A percentile compares a stretch with the other conserved stretches of the same genome.
Evolutionary conservation across 352 stramenopile species (phyloP).

Genomic region (Phytopythium sindhum): DNA sequence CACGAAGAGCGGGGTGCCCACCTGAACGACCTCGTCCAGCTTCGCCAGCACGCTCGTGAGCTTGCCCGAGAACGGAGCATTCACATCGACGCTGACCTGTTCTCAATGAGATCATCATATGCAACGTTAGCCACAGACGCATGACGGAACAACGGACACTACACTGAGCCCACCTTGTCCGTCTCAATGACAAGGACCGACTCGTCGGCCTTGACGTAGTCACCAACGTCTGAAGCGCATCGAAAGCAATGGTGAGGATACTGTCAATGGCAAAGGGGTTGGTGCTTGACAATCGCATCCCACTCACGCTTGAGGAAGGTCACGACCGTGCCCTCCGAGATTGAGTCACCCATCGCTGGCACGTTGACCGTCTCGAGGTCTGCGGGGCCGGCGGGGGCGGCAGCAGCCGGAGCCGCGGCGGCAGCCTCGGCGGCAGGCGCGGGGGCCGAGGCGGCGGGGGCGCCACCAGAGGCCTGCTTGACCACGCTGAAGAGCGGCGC

Average conservation of each 20-base stretch:
- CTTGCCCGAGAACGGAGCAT: constrained; percentile 87
- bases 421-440: constrained; percentile 10
- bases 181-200: constrained; percentile 97
- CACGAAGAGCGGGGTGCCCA: constrained; percentile 90
- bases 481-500: constrained; percentile 83
- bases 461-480: constrained; percentile 33
- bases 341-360: constrained; percentile 93
- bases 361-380: constrained; percentile 81
- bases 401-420: constrained; percentile 13
- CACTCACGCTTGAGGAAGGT: constrained; percentile 77
- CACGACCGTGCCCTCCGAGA: constrained; percentile 97
- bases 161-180: constrained; percentile 90
- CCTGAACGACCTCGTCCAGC: constrained; percentile 95
- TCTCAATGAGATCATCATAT: neutral
- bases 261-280: neutral
- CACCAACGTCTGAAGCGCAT: constrained; percentile 77
- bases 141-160: neutral
- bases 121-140: neutral
- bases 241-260: neutral
- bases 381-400: constrained; percentile 17
- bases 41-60: constrained; percentile 93
- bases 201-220: constrained; percentile 95
- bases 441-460: constrained; percentile 12
- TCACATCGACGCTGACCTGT: constrained; percentile 89
- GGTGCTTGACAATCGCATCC: neutral